Percentiles rank a stretch among this genome's conserved stretches.
Evolutionary conservation across 2,329 filamentous ascomycete species (phyloP).

Genomic region (Colletotrichum tanaceti): DNA sequence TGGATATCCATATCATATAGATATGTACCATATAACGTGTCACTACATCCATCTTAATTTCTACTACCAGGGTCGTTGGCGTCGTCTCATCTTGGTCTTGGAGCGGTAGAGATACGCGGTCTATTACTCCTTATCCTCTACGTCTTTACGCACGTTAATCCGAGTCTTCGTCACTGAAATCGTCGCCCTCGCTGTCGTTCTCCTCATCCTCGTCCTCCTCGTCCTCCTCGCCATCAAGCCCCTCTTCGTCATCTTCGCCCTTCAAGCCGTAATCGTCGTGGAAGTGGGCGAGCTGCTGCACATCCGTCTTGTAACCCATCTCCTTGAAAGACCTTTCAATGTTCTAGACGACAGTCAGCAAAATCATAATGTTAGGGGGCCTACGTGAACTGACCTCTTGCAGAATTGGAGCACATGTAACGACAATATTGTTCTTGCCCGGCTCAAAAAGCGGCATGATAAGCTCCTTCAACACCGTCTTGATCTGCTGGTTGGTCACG

Average conservation of each 20-base stretch:
- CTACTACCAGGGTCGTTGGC: background rate
- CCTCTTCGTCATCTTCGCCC: slow-evolving; percentile 69
- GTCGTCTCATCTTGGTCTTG: no score
- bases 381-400: slow-evolving; percentile 73
- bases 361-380: background rate
- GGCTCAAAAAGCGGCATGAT: slow-evolving; percentile 85
- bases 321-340: slow-evolving; percentile 79
- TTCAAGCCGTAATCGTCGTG: slow-evolving; percentile 90
- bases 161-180: slow-evolving; percentile 52
- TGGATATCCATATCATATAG: background rate
- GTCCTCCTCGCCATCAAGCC: slow-evolving; percentile 65
- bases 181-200: slow-evolving; percentile 60
- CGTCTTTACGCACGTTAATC: slow-evolving; percentile 28
- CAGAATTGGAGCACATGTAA: slow-evolving; percentile 89
- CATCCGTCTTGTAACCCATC: slow-evolving; percentile 82
- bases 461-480: slow-evolving; percentile 76
- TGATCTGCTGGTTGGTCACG: slow-evolving; percentile 82
- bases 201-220: slow-evolving; percentile 68
- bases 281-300: slow-evolving; percentile 81
- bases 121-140: slow-evolving; percentile 16
- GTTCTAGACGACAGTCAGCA: slow-evolving; percentile 60
- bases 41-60: background rate
- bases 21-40: background rate
- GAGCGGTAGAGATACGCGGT: background rate
- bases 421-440: slow-evolving; percentile 82